A percentile compares a stretch with the other conserved stretches of the same genome.
Evolutionary conservation across 768 basidiomycete genomes (phyloP).

Genomic region (Panaeolus papilionaceus): DNA sequence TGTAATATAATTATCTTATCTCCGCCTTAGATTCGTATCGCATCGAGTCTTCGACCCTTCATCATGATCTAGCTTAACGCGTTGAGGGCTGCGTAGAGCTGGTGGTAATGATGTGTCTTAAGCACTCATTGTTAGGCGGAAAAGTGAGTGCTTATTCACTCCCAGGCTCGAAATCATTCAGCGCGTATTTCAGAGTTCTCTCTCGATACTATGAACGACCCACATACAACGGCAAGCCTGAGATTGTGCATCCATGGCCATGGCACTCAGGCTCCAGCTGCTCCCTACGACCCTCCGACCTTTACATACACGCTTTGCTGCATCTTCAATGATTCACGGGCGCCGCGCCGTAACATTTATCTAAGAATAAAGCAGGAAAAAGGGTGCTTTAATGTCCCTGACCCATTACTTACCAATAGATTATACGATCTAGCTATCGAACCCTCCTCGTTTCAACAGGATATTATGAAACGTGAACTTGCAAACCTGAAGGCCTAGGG

Average conservation of each 20-base stretch:
- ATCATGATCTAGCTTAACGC: neutral
- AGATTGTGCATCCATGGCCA: neutral
- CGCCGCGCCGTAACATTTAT: neutral
- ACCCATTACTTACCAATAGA: neutral
- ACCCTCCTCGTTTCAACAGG: neutral
- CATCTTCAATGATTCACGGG: neutral
- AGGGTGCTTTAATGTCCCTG: neutral
- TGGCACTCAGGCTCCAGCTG: neutral
- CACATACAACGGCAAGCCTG: neutral
- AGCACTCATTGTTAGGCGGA: neutral
- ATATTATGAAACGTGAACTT: neutral
- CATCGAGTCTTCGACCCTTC: neutral
- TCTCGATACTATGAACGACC: neutral
- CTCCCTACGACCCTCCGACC: neutral
- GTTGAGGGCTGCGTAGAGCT: neutral
- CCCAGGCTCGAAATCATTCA: neutral
- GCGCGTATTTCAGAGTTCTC: neutral
- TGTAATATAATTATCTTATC: conserved; percentile 8
- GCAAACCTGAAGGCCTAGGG: neutral
- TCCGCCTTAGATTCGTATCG: neutral
- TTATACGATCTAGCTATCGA: neutral
- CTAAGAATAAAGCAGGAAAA: neutral
- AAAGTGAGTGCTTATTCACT: neutral
- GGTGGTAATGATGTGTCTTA: neutral
- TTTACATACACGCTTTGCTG: neutral